Percentiles rank a stretch among this genome's conserved stretches.
phyloP scores from a whole-genome alignment of 2,329 filamentous ascomycete species.

The Chaetomiaceae sp. region DNA sequence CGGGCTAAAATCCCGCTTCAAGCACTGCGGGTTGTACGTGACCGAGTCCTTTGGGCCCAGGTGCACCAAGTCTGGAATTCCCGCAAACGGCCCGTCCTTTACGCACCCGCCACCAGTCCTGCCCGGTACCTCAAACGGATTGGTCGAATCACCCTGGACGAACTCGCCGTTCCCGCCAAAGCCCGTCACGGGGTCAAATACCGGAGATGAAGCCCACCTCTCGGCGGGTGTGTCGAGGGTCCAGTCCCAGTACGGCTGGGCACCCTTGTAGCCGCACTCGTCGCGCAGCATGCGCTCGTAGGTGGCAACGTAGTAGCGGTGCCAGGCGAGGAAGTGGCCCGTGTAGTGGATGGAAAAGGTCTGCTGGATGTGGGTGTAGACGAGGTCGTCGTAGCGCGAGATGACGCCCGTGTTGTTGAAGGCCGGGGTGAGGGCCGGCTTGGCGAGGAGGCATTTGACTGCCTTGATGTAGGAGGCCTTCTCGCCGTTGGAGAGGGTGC shows the following conservation, averaged over 20 bases:
- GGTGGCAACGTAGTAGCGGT: constrained; percentile 36
- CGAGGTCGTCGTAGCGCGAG: constrained; percentile 36
- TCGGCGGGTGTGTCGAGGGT: constrained; percentile 24
- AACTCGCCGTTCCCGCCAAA: constrained; percentile 21
- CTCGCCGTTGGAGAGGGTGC: constrained; percentile 29
- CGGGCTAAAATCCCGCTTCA: constrained; percentile 21
- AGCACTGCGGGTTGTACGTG: constrained; percentile 21
- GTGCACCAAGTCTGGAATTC: constrained; percentile 16
- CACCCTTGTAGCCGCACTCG: constrained; percentile 35
- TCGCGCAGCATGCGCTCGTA: constrained; percentile 36
- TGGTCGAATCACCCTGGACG: constrained; percentile 3
- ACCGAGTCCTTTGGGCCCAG: constrained; percentile 15
- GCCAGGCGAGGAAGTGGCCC: constrained; percentile 38
- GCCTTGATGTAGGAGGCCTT: constrained; percentile 29
- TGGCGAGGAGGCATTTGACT: constrained; percentile 31
- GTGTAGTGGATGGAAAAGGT: constrained; percentile 32
- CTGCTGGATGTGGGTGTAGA: constrained; percentile 35
- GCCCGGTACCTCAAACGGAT: constrained; percentile 16
- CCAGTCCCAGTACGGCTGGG: constrained; percentile 41
- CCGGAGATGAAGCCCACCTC: constrained; percentile 12
- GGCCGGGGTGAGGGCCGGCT: constrained; percentile 28
- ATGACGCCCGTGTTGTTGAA: constrained; percentile 24
- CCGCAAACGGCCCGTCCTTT: constrained; percentile 16
- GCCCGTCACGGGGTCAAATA: constrained; percentile 21
- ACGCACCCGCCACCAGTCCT: constrained; percentile 21